Conservation (phyloP, 495 filamentous ascomycete genomes). For the Aspergillus coremiiformis region DNA sequence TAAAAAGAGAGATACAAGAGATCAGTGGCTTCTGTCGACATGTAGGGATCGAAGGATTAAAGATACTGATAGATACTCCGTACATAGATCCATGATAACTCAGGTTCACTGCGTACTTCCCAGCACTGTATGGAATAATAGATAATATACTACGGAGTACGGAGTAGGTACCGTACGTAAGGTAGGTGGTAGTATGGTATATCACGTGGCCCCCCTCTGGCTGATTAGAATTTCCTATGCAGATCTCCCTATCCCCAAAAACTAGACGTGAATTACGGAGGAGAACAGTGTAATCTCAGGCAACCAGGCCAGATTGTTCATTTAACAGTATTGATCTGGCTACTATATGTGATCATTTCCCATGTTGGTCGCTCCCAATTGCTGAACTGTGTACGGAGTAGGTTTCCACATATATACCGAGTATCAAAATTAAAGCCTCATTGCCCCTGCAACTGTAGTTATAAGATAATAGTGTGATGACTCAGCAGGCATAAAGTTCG, state of each 20-base stretch:
- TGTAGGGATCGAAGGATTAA: not conserved
- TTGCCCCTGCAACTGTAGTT: too few species aligned
- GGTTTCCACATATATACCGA: too few species aligned
- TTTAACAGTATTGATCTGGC: not conserved
- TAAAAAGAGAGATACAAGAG: not conserved
- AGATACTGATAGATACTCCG: not conserved
- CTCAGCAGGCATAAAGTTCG: constrained; percentile 12
- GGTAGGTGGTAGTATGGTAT: constrained; percentile 14
- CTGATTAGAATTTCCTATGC: constrained; percentile 6
- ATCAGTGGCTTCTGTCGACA: not conserved
- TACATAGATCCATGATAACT: not conserved
- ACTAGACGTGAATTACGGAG: not conserved
- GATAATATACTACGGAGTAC: too few species aligned
- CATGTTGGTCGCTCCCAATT: not conserved
- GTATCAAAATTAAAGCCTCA: too few species aligned
- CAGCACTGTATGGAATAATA: constrained; percentile 18
- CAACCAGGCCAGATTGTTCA: not conserved
- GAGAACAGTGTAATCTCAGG: not conserved
- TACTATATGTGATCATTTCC: not conserved
- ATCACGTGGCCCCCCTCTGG: constrained; percentile 21
- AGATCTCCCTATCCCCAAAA: constrained; percentile 9
- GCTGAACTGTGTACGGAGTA: too few species aligned
- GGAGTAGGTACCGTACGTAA: too few species aligned
- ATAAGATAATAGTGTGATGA: constrained; percentile 10
- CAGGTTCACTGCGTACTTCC: constrained; percentile 22